A percentile compares a stretch with the other conserved stretches of the same genome.
phyloP scores from a whole-genome alignment of 2,329 filamentous ascomycete species.

The Fusarium tjaetaba region DNA sequence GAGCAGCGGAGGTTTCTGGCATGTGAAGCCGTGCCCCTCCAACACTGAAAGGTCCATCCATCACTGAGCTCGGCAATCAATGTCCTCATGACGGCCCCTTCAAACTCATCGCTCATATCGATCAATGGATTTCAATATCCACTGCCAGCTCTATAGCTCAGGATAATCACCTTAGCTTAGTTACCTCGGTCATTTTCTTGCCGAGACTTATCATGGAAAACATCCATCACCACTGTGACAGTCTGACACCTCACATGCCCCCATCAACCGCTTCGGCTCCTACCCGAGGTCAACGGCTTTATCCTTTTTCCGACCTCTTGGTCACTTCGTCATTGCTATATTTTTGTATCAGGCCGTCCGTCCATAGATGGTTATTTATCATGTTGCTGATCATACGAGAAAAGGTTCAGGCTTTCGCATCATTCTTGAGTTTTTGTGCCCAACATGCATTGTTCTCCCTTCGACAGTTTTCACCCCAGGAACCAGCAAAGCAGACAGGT shows the following conservation, averaged over 20 bases:
- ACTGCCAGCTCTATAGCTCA: not conserved
- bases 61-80: not conserved
- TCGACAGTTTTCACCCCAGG: not conserved
- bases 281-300: conserved; percentile 28
- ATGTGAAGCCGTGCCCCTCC: conserved; percentile 42
- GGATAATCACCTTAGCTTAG: conserved; percentile 13
- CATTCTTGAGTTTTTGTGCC: not conserved
- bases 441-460: not conserved
- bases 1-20: conserved; percentile 46
- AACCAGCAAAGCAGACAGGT: not conserved
- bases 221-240: not conserved
- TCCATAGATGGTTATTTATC: not conserved
- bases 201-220: conserved; percentile 12
- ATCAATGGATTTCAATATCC: conserved; percentile 20
- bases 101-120: not conserved
- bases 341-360: not conserved
- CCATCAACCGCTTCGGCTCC: conserved; percentile 20
- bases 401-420: not conserved
- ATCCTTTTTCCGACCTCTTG: not conserved
- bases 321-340: not conserved
- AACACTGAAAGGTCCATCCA: not conserved
- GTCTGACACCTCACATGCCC: conserved; percentile 23
- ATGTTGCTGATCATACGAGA: not conserved
- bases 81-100: conserved; percentile 9
- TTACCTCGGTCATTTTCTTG: conserved; percentile 35